Percentiles rank a stretch among this genome's conserved stretches.
Evolutionary conservation across 441 rosid genomes (phyloP).

Genomic region (Capsella rubella): DNA sequence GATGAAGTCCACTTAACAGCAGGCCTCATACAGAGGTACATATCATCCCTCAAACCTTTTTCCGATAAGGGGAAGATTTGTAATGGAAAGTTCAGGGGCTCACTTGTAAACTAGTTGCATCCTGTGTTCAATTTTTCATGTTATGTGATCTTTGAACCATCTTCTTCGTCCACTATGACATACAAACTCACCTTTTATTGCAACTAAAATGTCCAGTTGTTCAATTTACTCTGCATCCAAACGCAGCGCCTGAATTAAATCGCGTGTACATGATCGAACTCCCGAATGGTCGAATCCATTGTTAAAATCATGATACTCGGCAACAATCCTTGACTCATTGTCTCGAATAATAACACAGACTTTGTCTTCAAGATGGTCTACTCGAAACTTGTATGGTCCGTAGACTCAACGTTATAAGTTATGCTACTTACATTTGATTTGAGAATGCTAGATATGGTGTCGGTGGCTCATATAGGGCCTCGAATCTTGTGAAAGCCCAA

Average conservation of each 20-base stretch:
- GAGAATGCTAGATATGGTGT: not conserved
- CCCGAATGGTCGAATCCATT: too few species aligned
- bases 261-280: too few species aligned
- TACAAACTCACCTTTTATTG: not conserved
- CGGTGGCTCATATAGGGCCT: slow-evolving; percentile 13
- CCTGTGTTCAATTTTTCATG: not conserved
- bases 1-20: slow-evolving; percentile 38
- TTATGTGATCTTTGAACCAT: slow-evolving; percentile 6
- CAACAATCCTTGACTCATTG: not conserved
- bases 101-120: slow-evolving; percentile 9
- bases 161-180: slow-evolving; percentile 3
- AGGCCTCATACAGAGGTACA: not conserved
- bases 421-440: too few species aligned
- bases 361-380: not conserved
- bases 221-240: not conserved
- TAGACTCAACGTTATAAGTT: not conserved
- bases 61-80: not conserved
- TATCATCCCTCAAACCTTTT: not conserved
- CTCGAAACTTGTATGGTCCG: not conserved
- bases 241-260: not conserved
- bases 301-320: not conserved
- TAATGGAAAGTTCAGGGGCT: not conserved
- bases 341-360: not conserved
- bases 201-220: not conserved
- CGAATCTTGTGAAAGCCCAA: not conserved